phyloP scores from a whole-genome alignment of 768 basidiomycete genomes.

The Tricholoma flavovirens region DNA sequence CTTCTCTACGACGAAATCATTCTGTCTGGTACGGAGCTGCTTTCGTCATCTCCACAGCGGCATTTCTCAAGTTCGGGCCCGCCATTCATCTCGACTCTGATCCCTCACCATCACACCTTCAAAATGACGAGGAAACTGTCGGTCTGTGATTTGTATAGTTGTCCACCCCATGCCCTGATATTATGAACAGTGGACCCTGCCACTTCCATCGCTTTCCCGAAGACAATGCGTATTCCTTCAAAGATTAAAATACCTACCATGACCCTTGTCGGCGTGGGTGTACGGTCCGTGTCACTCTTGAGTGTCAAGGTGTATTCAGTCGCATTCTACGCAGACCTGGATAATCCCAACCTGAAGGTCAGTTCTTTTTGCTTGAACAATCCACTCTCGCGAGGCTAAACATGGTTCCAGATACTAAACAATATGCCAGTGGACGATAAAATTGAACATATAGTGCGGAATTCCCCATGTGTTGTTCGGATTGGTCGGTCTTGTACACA shows the following conservation, averaged over 20 bases:
- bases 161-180: not conserved
- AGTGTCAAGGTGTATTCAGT: constrained; percentile 85
- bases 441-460: constrained; percentile 58
- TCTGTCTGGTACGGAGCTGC: constrained; percentile 13
- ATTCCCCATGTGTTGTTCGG: constrained; percentile 65
- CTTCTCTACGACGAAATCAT: not conserved
- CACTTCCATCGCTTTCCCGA: constrained; percentile 71
- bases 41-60: constrained; percentile 4
- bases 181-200: constrained; percentile 56
- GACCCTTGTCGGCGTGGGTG: constrained; percentile 77
- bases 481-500: constrained; percentile 44
- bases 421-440: constrained; percentile 63
- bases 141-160: constrained; percentile 1
- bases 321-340: constrained; percentile 83
- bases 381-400: not conserved
- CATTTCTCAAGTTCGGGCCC: constrained; percentile 2
- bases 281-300: constrained; percentile 85
- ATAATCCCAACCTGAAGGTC: constrained; percentile 58
- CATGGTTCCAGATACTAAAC: constrained; percentile 40
- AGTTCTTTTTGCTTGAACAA: constrained; percentile 8
- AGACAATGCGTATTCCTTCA: constrained; percentile 54
- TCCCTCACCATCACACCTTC: not conserved
- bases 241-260: constrained; percentile 57
- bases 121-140: constrained; percentile 6
- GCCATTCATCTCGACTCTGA: constrained; percentile 13